Percentiles rank a stretch among this genome's conserved stretches.
These are phyloP conservation scores for Rhododendron ovatum DNA, from an alignment of 148 eudicot species.

Conservation along the genomic window DNA sequence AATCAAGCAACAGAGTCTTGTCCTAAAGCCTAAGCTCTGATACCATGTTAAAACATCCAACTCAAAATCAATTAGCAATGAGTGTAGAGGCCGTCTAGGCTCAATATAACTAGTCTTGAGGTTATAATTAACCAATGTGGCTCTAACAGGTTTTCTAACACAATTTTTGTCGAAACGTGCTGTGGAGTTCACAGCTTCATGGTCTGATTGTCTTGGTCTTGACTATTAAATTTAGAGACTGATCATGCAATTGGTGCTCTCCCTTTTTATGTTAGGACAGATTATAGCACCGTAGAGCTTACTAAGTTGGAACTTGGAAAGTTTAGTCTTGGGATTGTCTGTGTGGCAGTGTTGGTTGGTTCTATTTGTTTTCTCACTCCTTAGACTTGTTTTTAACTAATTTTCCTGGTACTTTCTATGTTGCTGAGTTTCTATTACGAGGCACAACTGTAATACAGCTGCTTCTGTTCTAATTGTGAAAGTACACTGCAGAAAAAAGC, in stretches of 20 bases:
- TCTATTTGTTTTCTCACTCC: background rate
- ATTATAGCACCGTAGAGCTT: background rate
- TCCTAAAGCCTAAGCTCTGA: no score
- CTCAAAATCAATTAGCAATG: background rate
- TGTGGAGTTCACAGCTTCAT: background rate
- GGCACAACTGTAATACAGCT: background rate
- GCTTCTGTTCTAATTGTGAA: background rate
- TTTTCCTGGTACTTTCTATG: background rate
- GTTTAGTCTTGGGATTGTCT: background rate
- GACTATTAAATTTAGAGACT: background rate
- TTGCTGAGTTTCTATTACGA: background rate
- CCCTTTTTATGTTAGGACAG: background rate
- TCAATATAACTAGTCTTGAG: background rate
- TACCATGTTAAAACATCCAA: background rate
- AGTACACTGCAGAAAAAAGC: constrained; percentile 81
- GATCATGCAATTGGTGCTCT: background rate
- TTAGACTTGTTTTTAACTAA: background rate
- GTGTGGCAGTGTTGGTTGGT: background rate
- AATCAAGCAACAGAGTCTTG: no score
- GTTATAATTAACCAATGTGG: background rate
- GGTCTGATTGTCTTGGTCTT: background rate
- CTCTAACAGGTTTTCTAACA: background rate
- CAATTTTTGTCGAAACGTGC: background rate
- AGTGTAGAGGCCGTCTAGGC: background rate
- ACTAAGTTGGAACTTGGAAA: background rate